phyloP scores from a whole-genome alignment of 2,329 filamentous ascomycete species.

The Colletotrichum echinochloae region DNA sequence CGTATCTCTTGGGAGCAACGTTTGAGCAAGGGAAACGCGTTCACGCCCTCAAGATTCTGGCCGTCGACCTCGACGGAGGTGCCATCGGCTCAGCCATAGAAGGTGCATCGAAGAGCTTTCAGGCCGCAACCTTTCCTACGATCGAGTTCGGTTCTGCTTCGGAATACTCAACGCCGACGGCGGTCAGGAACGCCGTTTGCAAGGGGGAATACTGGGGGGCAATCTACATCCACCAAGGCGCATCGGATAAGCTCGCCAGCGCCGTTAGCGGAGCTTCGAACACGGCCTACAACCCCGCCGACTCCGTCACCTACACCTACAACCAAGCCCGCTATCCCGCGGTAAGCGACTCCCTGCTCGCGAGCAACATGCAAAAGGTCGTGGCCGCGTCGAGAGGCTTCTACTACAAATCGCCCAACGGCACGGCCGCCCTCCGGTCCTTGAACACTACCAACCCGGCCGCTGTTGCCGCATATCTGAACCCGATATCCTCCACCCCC shows the following conservation, averaged over 20 bases:
- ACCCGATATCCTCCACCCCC: constrained; percentile 48
- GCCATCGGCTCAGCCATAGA: constrained; percentile 49
- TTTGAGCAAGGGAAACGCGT: constrained; percentile 44
- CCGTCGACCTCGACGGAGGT: constrained; percentile 50
- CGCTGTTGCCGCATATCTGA: constrained; percentile 49
- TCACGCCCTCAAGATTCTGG: constrained; percentile 46
- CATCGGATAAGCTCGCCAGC: constrained; percentile 48
- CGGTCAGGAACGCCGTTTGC: constrained; percentile 51
- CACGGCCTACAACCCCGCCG: constrained; percentile 48
- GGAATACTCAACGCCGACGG: constrained; percentile 45
- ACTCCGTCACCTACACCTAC: constrained; percentile 51
- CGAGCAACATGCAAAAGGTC: constrained; percentile 47
- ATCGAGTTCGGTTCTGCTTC: constrained; percentile 45
- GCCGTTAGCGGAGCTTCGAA: constrained; percentile 45
- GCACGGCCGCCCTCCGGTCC: constrained; percentile 29
- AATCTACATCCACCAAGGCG: constrained; percentile 48
- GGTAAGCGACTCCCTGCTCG: constrained; percentile 46
- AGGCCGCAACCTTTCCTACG: constrained; percentile 49
- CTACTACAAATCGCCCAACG: constrained; percentile 45
- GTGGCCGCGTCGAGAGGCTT: constrained; percentile 44
- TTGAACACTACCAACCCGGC: constrained; percentile 44
- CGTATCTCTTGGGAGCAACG: constrained; percentile 51
- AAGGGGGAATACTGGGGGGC: constrained; percentile 53
- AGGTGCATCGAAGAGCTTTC: constrained; percentile 48
- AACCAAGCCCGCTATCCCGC: constrained; percentile 53